Evolutionary conservation across 148 eudicot species (phyloP).

Genomic region (Arbutus unedo): DNA sequence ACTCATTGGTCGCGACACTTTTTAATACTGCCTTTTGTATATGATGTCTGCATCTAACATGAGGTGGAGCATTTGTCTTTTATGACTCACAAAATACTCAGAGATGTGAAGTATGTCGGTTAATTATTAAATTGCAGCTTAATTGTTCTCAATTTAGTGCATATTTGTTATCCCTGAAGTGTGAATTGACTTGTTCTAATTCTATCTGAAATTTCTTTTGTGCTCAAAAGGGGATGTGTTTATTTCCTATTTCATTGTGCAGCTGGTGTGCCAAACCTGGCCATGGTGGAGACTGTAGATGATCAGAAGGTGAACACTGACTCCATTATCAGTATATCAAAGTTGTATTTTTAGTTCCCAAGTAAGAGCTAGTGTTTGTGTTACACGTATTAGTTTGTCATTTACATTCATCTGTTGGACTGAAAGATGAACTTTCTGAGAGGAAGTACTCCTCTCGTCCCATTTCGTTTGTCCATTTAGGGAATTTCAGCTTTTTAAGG

Average conservation of each 20-base stretch:
- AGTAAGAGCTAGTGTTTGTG: not conserved
- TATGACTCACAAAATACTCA: not conserved
- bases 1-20: no score
- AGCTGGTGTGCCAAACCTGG: conserved; percentile 89
- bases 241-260: conserved; percentile 22
- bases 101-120: not conserved
- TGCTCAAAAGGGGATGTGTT: conserved; percentile 14
- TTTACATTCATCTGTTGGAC: not conserved
- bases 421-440: not conserved
- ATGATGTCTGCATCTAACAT: not conserved
- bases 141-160: not conserved
- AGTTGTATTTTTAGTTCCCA: not conserved
- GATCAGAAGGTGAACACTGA: conserved; percentile 74
- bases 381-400: not conserved
- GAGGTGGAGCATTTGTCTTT: not conserved
- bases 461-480: not conserved
- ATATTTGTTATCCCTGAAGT: not conserved
- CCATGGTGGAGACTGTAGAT: conserved; percentile 93
- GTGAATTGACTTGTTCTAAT: conserved; percentile 7
- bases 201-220: not conserved
- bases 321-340: not conserved
- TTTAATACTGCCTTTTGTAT: not conserved
- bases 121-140: not conserved
- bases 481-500: not conserved
- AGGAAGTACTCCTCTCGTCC: not conserved